phyloP scores from a whole-genome alignment of 1,284 basidiomycete genomes.

The Microbotryum intermedium region DNA sequence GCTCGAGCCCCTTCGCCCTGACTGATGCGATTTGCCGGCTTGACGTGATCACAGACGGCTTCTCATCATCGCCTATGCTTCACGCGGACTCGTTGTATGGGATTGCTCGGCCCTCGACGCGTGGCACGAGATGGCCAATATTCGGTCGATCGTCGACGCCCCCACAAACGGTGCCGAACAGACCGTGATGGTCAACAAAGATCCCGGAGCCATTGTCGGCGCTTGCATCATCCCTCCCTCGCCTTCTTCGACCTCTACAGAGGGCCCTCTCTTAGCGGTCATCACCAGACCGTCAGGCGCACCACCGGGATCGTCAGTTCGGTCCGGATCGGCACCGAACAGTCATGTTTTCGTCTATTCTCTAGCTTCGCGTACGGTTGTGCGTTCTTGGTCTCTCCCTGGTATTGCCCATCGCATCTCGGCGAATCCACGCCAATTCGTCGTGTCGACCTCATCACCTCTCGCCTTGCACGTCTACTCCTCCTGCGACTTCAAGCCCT shows the following conservation, averaged over 20 bases:
- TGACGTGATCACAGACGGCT: conserved; percentile 10
- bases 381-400: not conserved
- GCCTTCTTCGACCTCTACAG: not conserved
- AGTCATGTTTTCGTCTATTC: conserved; percentile 13
- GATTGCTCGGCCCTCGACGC: conserved; percentile 22
- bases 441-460: conserved; percentile 14
- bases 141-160: conserved; percentile 7
- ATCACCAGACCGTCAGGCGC: not conserved
- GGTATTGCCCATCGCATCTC: conserved; percentile 12
- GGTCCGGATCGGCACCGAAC: not conserved
- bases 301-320: not conserved
- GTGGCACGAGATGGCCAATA: conserved; percentile 21
- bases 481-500: not conserved
- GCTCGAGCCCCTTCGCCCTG: not conserved
- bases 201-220: not conserved
- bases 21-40: not conserved
- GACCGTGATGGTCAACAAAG: not conserved
- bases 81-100: conserved; percentile 13
- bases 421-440: not conserved
- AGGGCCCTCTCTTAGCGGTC: conserved; percentile 14
- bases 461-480: conserved; percentile 16
- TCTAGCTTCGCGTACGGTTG: not conserved
- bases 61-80: conserved; percentile 14
- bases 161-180: not conserved
- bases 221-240: conserved; percentile 6